A percentile compares a stretch with the other conserved stretches of the same genome.
Conservation (phyloP, 768 basidiomycete species). For the Lanmaoa pseudosensibilis region DNA sequence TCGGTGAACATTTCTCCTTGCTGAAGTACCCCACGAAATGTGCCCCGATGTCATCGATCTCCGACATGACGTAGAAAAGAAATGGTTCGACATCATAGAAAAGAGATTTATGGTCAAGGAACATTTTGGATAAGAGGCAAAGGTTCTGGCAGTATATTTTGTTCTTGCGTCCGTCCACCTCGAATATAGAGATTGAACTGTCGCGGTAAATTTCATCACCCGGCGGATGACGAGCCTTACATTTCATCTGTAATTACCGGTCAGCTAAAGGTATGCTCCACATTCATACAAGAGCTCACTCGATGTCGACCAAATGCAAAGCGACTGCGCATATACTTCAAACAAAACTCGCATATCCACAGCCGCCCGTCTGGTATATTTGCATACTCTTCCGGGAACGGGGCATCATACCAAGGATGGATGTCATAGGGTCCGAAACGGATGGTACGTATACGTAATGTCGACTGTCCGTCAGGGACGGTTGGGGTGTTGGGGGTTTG, state of each 20-base stretch:
- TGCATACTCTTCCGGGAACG: conserved; percentile 97
- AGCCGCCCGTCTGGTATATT: conserved; percentile 86
- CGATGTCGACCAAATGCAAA: conserved; percentile 85
- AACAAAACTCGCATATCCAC: conserved; percentile 97
- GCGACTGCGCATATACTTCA: conserved; percentile 96
- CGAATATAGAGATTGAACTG: conserved; percentile 84
- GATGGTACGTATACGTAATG: conserved; percentile 79
- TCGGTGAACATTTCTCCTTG: conserved; percentile 96
- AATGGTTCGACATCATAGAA: conserved; percentile 99
- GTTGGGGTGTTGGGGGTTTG: conserved; percentile 33
- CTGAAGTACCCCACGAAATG: conserved; percentile 98
- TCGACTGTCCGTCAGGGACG: conserved; percentile 22
- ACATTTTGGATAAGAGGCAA: conserved; percentile 97
- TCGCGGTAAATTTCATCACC: conserved; percentile 99
- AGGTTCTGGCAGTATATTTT: conserved; percentile 99
- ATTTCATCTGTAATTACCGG: conserved; percentile 71
- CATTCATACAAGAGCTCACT: conserved; percentile 46
- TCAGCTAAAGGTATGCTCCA: conserved; percentile 8
- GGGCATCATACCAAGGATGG: conserved; percentile 98
- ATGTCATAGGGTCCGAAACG: conserved; percentile 91
- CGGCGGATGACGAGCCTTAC: conserved; percentile 91
- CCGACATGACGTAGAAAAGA: conserved; percentile 96
- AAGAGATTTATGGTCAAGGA: conserved; percentile 96
- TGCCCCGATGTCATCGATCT: conserved; percentile 84
- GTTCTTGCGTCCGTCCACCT: conserved; percentile 97